phyloP scores from a whole-genome alignment of 78 protist genomes.

The Creolimax fragrantissima region DNA sequence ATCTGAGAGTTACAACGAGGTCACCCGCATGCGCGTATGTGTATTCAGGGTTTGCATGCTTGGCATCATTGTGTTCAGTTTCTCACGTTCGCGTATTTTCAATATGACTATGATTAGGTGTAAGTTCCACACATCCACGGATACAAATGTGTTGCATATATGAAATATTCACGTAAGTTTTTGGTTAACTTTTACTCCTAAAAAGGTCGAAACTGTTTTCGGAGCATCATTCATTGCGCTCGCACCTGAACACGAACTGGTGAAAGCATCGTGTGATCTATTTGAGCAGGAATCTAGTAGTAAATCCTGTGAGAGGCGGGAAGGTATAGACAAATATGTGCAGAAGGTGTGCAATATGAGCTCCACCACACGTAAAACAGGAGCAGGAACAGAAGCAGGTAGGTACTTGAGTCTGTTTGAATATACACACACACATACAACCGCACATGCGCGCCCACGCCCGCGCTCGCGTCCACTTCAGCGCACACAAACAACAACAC shows the following conservation, averaged over 20 bases:
- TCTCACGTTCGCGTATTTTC: too few relatives aligned
- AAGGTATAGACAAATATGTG: background rate
- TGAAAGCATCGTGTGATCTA: background rate
- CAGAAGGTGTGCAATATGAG: background rate
- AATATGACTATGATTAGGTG: too few relatives aligned
- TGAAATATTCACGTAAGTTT: too few relatives aligned
- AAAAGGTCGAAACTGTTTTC: conserved; percentile 47
- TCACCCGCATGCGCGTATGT: too few relatives aligned
- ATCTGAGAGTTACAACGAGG: too few relatives aligned
- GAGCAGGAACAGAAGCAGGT: background rate
- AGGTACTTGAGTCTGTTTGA: background rate
- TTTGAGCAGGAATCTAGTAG: background rate
- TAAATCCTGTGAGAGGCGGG: background rate
- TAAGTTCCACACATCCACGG: too few relatives aligned
- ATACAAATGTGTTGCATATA: too few relatives aligned
- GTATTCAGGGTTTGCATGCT: too few relatives aligned
- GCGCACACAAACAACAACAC: too few relatives aligned
- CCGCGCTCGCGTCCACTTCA: too few relatives aligned
- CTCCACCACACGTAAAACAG: background rate
- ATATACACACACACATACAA: background rate
- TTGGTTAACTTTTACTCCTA: too few relatives aligned
- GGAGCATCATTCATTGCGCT: conserved; percentile 52
- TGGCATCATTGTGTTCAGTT: too few relatives aligned
- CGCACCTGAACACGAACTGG: conserved; percentile 51
- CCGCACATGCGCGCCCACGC: background rate